Evolutionary conservation across 2,329 filamentous ascomycete species (phyloP), one percentile per base, ranked within the genome.

Genomic region (Epichloe coenophiala): DNA sequence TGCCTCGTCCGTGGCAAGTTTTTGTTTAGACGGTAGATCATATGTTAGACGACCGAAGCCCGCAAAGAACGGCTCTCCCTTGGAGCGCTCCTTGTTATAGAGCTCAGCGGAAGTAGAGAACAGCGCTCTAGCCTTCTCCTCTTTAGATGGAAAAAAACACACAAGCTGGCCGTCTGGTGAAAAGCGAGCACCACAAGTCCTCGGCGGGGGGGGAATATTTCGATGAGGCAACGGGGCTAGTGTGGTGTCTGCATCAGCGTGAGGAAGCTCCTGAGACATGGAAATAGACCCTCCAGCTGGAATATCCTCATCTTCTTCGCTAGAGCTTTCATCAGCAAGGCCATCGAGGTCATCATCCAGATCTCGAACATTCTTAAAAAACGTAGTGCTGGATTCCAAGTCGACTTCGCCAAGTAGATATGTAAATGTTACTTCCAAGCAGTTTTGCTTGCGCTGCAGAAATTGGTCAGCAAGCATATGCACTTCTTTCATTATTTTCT

Each of bases 321-420:
- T 94, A 3, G 88, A 96, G 57, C 87, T 91, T 56, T 93, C 88
- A 51, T 86, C 85, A 33, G 71, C 75, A 37, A 81, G 65, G 3
- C 69, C 78, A 52, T 75, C 77, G 5, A 78, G 60, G 45, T 74
- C 72, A 59, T 80, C 74, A 49, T 78, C 79, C 7, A 81, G 65
- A 56, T 86, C 82, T 56, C 81, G 75, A 11, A 83, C 78, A 54
- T 79, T 79, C 55, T 80, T 78, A 59, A 83, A 81, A 78, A 78
- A 76, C 0, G 74, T 76, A 6, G 78, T 78, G 58, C 79, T 82
- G 42, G 69, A 71, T 46, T 80, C 75, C 4, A 83, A 68, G 56
- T 82, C 76, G 15, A 79, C 71, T 60, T 83, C 80, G 40, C 81
- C 81, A 0, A 84, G 68, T 15, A 84, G 66, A 59, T 83, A 84